Percentiles rank a stretch among this genome's conserved stretches.
phyloP scores from a whole-genome alignment of 2,329 filamentous ascomycete species.

The Talaromyces albobiverticillius region DNA sequence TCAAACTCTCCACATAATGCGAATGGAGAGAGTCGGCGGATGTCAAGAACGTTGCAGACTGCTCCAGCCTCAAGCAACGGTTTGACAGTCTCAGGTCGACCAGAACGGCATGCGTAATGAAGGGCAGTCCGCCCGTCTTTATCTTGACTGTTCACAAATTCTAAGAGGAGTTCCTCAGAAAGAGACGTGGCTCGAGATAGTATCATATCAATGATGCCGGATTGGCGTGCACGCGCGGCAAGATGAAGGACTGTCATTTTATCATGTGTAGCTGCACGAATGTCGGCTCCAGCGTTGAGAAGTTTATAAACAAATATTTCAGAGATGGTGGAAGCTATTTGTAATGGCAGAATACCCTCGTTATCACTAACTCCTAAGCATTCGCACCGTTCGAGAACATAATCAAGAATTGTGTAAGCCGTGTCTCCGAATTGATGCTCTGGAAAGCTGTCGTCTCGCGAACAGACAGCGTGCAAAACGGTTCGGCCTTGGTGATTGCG shows the following conservation, averaged over 20 bases:
- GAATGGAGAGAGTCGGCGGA: not conserved
- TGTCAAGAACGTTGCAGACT: conserved; percentile 7
- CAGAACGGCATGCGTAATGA: conserved; percentile 18
- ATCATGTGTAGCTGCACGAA: conserved; percentile 12
- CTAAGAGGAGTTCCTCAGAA: not conserved
- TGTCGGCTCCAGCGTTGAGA: conserved; percentile 14
- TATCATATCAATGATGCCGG: conserved; percentile 9
- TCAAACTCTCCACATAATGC: not conserved
- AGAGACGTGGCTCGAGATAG: not conserved
- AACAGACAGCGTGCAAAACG: not conserved
- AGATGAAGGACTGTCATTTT: conserved; percentile 16
- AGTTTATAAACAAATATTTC: conserved; percentile 12
- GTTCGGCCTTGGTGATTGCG: not conserved
- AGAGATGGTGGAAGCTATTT: conserved; percentile 15
- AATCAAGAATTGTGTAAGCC: not conserved
- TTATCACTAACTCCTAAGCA: not conserved
- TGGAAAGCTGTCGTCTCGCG: not conserved
- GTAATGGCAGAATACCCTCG: conserved; percentile 13
- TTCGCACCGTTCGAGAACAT: not conserved
- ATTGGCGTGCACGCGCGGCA: conserved; percentile 14
- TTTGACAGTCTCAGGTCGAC: conserved; percentile 16
- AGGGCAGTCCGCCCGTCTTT: conserved; percentile 13
- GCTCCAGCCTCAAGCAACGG: conserved; percentile 13
- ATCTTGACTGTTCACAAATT: conserved; percentile 15
- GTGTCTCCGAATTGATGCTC: not conserved